These are phyloP conservation scores for Verbena officinalis DNA, from an alignment of 257 asterid species.

Conservation along the genomic window DNA sequence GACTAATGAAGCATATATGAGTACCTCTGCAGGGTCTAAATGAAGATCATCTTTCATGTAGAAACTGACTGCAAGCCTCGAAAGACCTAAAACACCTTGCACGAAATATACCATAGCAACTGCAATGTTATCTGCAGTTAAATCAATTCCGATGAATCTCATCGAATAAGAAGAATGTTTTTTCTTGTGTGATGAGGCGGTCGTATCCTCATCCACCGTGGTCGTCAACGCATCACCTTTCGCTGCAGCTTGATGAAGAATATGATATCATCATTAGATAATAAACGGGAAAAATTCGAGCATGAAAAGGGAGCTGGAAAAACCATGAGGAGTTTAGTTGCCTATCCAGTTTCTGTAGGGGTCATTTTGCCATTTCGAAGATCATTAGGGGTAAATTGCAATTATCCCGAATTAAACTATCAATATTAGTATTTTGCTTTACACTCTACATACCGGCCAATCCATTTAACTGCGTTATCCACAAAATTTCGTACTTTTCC, in stretches of 20 bases:
- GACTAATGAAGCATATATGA: slow-evolving; percentile 30
- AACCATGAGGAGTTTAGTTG: too few species aligned
- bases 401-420: too few species aligned
- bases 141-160: slow-evolving; percentile 69
- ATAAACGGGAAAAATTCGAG: neutral
- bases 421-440: neutral
- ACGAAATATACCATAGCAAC: slow-evolving; percentile 96
- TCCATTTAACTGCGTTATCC: slow-evolving; percentile 5
- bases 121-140: slow-evolving; percentile 82
- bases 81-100: slow-evolving; percentile 92
- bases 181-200: slow-evolving; percentile 33
- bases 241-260: slow-evolving; percentile 46
- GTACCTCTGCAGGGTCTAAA: slow-evolving; percentile 96
- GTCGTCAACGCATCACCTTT: slow-evolving; percentile 46
- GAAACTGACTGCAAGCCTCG: slow-evolving; percentile 91
- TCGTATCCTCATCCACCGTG: slow-evolving; percentile 41
- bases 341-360: too few species aligned
- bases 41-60: slow-evolving; percentile 94
- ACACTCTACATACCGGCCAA: neutral
- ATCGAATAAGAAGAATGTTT: slow-evolving; percentile 46
- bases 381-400: too few species aligned
- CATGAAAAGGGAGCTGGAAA: too few species aligned
- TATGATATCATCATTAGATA: neutral
- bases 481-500: neutral
- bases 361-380: too few species aligned